Conservation (phyloP, 495 filamentous ascomycete genomes). For the Letharia lupina region DNA sequence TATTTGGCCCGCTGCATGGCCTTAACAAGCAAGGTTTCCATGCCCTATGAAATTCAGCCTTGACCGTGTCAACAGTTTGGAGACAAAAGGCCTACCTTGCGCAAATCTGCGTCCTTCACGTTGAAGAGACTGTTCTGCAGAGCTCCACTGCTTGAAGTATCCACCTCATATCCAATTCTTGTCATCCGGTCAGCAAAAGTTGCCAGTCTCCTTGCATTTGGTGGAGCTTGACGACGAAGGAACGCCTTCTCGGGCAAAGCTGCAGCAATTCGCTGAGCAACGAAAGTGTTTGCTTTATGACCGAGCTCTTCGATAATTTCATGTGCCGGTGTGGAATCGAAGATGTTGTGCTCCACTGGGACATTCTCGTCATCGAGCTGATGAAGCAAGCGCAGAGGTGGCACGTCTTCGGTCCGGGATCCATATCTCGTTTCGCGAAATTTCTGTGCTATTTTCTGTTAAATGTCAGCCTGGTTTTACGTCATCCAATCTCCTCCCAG, state of each 20-base stretch:
- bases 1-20: constrained; percentile 95
- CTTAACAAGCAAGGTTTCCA: constrained; percentile 92
- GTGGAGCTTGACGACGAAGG: constrained; percentile 74
- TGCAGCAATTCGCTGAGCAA: constrained; percentile 72
- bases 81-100: constrained; percentile 49
- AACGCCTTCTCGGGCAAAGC: constrained; percentile 88
- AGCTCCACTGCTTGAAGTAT: constrained; percentile 78
- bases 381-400: constrained; percentile 78
- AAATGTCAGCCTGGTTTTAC: constrained; percentile 25
- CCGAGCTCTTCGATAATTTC: constrained; percentile 92
- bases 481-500: not conserved
- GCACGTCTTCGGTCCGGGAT: constrained; percentile 65
- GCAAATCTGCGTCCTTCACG: constrained; percentile 74
- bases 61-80: not conserved
- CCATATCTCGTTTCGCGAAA: constrained; percentile 82
- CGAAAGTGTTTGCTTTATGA: constrained; percentile 80
- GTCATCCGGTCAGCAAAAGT: constrained; percentile 91
- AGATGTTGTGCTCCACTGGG: constrained; percentile 91
- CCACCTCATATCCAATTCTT: constrained; percentile 78
- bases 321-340: constrained; percentile 78
- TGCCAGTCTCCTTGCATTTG: constrained; percentile 79
- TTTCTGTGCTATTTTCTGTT: constrained; percentile 61
- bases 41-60: constrained; percentile 47
- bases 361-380: constrained; percentile 98
- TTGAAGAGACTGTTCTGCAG: constrained; percentile 90